Conservation (phyloP, 2,329 filamentous ascomycete species). For the Hypoxylon sp. region DNA sequence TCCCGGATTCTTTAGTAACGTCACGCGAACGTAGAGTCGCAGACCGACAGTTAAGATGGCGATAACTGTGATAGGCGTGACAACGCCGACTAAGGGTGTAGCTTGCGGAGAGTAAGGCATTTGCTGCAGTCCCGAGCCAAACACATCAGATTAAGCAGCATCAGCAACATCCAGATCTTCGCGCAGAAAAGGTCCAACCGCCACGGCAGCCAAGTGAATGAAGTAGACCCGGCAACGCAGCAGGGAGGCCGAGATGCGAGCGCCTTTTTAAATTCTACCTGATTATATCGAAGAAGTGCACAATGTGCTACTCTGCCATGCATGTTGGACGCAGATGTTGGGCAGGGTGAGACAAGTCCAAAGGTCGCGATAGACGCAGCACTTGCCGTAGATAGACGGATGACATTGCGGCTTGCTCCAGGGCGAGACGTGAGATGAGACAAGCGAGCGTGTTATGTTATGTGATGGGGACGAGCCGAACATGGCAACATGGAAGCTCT, state of each 20-base stretch:
- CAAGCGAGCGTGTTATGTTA: conserved; percentile 5
- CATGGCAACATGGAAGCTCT: conserved; percentile 9
- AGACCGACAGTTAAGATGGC: conserved; percentile 35
- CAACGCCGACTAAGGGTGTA: conserved; percentile 23
- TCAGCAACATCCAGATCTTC: not conserved
- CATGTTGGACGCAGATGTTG: not conserved
- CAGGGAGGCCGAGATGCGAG: conserved; percentile 1
- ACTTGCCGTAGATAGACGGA: conserved; percentile 1
- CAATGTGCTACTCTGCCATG: conserved; percentile 6
- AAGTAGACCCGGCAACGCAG: conserved; percentile 1
- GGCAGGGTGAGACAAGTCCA: not conserved
- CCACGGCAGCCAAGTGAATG: not conserved
- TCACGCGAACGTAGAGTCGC: conserved; percentile 37
- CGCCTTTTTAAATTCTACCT: not conserved
- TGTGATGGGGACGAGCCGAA: not conserved
- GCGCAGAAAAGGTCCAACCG: not conserved
- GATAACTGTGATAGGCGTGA: conserved; percentile 33
- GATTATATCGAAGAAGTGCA: conserved; percentile 15
- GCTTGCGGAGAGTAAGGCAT: conserved; percentile 34
- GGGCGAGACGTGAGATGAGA: conserved; percentile 6
- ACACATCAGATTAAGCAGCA: conserved; percentile 9
- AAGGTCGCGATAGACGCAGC: not conserved
- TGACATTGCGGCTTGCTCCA: conserved; percentile 23
- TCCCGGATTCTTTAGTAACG: conserved; percentile 30
- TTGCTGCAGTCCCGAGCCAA: not conserved